These are phyloP conservation scores for Blastobotrys buckinghamii DNA, from an alignment of 1,139 yeast species.

Conservation along the genomic window DNA sequence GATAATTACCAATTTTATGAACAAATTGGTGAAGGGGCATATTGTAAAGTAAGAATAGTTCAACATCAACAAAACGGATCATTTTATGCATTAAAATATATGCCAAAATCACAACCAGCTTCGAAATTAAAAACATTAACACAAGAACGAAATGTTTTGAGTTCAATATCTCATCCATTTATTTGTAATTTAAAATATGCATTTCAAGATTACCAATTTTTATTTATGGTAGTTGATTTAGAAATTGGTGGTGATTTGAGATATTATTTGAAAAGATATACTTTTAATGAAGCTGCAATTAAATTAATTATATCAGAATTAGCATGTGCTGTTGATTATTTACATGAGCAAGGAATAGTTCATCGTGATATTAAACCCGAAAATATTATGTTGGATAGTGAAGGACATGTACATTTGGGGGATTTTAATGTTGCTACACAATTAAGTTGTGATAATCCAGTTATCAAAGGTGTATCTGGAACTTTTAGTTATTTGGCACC, in stretches of 20 bases:
- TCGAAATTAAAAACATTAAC: slow-evolving; percentile 27
- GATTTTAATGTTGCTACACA: slow-evolving; percentile 53
- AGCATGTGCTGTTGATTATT: slow-evolving; percentile 58
- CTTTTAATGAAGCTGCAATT: slow-evolving; percentile 54
- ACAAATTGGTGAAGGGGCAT: slow-evolving; percentile 31
- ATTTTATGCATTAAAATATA: slow-evolving; percentile 68
- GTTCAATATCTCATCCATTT: slow-evolving; percentile 65
- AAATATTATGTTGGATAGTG: slow-evolving; percentile 57
- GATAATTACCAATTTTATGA: slow-evolving; percentile 18
- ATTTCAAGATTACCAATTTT: slow-evolving; percentile 68
- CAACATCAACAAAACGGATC: slow-evolving; percentile 49
- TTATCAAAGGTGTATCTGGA: slow-evolving; percentile 61
- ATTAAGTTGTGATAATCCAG: slow-evolving; percentile 26
- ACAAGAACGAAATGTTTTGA: slow-evolving; percentile 56
- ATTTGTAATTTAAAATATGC: slow-evolving; percentile 78
- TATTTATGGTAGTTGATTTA: slow-evolving; percentile 69
- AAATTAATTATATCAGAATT: slow-evolving; percentile 64
- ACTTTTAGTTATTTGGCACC: slow-evolving; percentile 92
- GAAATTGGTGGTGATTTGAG: slow-evolving; percentile 88
- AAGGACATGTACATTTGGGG: slow-evolving; percentile 66
- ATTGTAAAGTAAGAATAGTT: slow-evolving; percentile 69
- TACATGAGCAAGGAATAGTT: slow-evolving; percentile 57
- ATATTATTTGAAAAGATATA: slow-evolving; percentile 56
- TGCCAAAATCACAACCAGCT: slow-evolving; percentile 25
- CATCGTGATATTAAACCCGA: slow-evolving; percentile 71